Percentiles rank a stretch among this genome's conserved stretches.
These are phyloP conservation scores for Xylaria curta DNA, from an alignment of 495 filamentous ascomycete species.

Conservation along the genomic window DNA sequence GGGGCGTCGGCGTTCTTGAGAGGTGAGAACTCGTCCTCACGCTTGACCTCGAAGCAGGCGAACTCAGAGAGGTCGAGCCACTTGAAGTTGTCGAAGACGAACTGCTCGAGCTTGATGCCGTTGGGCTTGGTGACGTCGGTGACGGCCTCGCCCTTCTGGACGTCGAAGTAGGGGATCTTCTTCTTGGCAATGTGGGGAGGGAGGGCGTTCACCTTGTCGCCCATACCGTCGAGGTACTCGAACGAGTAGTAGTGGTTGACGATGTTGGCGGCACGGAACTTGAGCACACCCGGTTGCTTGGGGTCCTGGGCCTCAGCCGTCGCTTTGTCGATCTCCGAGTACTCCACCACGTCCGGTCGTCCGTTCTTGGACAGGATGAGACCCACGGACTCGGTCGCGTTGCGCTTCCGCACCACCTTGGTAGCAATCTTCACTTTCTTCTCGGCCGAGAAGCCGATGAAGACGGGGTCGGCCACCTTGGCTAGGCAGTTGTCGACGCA, in stretches of 20 bases:
- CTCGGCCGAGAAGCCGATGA: slow-evolving; percentile 90
- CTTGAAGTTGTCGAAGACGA: slow-evolving; percentile 98
- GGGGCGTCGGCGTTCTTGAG: slow-evolving; percentile 95
- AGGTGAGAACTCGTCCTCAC: slow-evolving; percentile 98
- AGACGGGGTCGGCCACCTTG: slow-evolving; percentile 93
- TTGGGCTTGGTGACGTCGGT: slow-evolving; percentile 89
- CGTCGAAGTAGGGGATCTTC: slow-evolving; percentile 92
- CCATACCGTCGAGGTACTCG: slow-evolving; percentile 88
- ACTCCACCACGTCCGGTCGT: slow-evolving; percentile 97
- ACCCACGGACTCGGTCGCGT: slow-evolving; percentile 94
- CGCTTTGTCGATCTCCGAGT: slow-evolving; percentile 91
- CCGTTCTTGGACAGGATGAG: slow-evolving; percentile 95
- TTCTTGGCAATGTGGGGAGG: slow-evolving; percentile 96
- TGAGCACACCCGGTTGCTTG: slow-evolving; percentile 81
- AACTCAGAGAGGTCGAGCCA: slow-evolving; percentile 86
- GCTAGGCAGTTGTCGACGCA: slow-evolving; percentile 99
- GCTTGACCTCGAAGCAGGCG: slow-evolving; percentile 91
- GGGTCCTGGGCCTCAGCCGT: slow-evolving; percentile 89
- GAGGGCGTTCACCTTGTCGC: slow-evolving; percentile 80
- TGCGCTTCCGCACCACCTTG: slow-evolving; percentile 97
- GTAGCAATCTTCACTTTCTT: slow-evolving; percentile 95
- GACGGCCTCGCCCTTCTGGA: slow-evolving; percentile 74
- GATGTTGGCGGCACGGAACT: slow-evolving; percentile 97
- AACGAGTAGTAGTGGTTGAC: slow-evolving; percentile 99
- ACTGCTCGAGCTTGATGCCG: slow-evolving; percentile 98